Conservation (phyloP, 495 filamentous ascomycete species). For the Penicillium angulare region DNA sequence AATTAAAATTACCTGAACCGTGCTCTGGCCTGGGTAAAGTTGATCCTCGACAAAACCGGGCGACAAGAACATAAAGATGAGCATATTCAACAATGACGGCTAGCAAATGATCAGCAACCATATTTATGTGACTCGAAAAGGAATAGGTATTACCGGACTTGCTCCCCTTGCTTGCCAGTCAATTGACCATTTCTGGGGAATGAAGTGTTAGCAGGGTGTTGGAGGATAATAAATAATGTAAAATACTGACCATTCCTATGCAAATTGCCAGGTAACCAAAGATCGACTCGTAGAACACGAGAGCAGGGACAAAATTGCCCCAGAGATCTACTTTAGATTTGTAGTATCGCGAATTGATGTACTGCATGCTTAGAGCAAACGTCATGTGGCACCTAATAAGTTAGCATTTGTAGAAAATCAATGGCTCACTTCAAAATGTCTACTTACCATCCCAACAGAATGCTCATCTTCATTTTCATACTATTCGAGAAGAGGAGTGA, state of each 20-base stretch:
- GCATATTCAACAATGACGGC: slow-evolving; percentile 97
- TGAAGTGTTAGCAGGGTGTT: too few relatives aligned
- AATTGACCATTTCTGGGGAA: slow-evolving; percentile 96
- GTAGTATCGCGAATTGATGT: slow-evolving; percentile 91
- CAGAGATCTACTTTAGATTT: slow-evolving; percentile 91
- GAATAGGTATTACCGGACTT: too few relatives aligned
- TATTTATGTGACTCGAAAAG: too few relatives aligned
- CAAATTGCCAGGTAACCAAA: slow-evolving; percentile 94
- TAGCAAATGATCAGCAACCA: too few relatives aligned
- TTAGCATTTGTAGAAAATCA: too few relatives aligned
- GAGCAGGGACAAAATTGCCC: slow-evolving; percentile 94
- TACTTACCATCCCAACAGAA: slow-evolving; percentile 95
- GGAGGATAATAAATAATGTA: too few relatives aligned
- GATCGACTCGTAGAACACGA: slow-evolving; percentile 99
- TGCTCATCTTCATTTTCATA: slow-evolving; percentile 99
- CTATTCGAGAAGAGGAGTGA: slow-evolving; percentile 92
- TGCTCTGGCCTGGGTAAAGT: slow-evolving; percentile 74
- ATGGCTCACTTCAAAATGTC: too few relatives aligned
- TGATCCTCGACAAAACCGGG: slow-evolving; percentile 72
- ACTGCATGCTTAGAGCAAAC: slow-evolving; percentile 89
- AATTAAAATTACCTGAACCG: slow-evolving; percentile 75
- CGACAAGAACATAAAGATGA: slow-evolving; percentile 98
- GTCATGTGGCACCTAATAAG: slow-evolving; percentile 99
- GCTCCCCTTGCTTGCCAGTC: slow-evolving; percentile 73
- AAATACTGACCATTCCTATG: too few relatives aligned